Evolutionary conservation across 2,329 filamentous ascomycete genomes (phyloP).

Genomic region (Gnomoniopsis sp.): DNA sequence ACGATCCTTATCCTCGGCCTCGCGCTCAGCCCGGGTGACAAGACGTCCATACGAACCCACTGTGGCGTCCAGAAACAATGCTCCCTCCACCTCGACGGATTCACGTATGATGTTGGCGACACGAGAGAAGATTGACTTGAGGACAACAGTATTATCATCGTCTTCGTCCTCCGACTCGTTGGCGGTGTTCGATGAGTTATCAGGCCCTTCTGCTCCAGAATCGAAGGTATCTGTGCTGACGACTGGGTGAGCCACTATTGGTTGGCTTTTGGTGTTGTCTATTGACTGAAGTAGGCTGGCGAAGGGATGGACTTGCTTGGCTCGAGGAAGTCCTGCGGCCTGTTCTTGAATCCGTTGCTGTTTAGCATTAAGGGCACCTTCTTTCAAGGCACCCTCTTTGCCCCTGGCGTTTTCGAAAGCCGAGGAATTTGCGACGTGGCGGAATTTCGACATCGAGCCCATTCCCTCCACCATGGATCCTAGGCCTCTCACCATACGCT

Average conservation of each 20-base stretch:
- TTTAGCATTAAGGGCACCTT: background rate
- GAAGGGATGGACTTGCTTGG: background rate
- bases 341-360: constrained; percentile 1
- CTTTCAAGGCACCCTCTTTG: background rate
- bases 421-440: background rate
- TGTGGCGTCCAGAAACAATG: constrained; percentile 32
- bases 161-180: background rate
- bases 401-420: background rate
- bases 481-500: constrained; percentile 24
- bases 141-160: background rate
- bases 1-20: background rate
- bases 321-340: background rate
- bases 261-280: too few species aligned
- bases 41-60: constrained; percentile 27
- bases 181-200: background rate
- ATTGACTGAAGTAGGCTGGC: background rate
- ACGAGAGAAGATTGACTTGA: constrained; percentile 30
- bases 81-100: constrained; percentile 39
- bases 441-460: constrained; percentile 2
- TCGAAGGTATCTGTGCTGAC: background rate
- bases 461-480: constrained; percentile 22
- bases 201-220: background rate
- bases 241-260: background rate
- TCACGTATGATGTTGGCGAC: constrained; percentile 41
- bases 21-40: constrained; percentile 5